Base-by-base conservation (phyloP, 2,329 filamentous ascomycete species). In the Pseudopyrenochaeta lycopersici region DNA sequence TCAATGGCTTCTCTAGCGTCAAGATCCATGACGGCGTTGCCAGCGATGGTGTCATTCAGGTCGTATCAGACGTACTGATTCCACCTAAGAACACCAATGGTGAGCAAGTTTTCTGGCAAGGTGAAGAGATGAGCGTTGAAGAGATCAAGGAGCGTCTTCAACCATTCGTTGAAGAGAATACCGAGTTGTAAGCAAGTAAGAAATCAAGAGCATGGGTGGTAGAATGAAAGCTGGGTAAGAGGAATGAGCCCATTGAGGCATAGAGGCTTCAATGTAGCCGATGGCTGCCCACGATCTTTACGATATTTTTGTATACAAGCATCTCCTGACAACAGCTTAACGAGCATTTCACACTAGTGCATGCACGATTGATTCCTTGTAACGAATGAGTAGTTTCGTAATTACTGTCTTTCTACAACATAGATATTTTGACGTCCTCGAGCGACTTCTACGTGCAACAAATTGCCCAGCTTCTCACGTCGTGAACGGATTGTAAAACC, bases 41-140 rank as follows among this genome's bases (percentile, higher is more conserved):
- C 0, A 85, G 83, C 67, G 90, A 97, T 70, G 93, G 93, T 29
- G 92, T 94, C 12, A 84, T 96, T 32, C 93, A 97, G 51, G 87
- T 94, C 14, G 81, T 95, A 0, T 82, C 84, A 42, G 82, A 82
- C 52, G 86, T 97, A 0, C 77, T 96, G 52, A 86, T 97, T 59
- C 93, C 93, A 36, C 91, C 92, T 1, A 87, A 85, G 76, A 67
- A 59, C 21, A 82, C 68, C 2, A 75, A 74, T 18, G 63, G 63
- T 6, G 63, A 72, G 52, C 60, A 66, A 58, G 42, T 69, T 0
- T 70, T 67, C 45, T 81, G 77, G 77, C 55, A 70, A 20, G 78
- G 78, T n/a, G 80, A 77, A 30, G 81, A 85, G 66, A 78, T 89
- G 54, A 79, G 73, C 3, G 81, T 88, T 4, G 84, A 88, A 60